Base-by-base conservation (phyloP, 2,329 filamentous ascomycete species). In the Monilinia aucupariae region DNA sequence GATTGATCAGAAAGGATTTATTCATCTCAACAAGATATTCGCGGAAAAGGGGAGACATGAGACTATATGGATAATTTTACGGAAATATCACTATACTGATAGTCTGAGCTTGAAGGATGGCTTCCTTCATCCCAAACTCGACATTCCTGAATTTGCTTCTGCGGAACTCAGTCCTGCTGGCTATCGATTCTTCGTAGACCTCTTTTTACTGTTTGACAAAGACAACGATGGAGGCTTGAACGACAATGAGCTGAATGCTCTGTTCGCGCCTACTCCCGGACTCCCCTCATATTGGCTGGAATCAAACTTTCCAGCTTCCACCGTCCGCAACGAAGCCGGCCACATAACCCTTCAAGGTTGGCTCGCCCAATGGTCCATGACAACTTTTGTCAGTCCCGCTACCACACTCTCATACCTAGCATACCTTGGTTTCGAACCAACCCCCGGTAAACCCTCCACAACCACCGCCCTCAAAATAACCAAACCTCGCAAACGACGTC, bases 311-410 rank as follows among this genome's bases (percentile, higher is more conserved):
- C 94, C 94, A 1, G 92, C 90, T 0, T 96, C 91, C 30, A 97
- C 94, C 0, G 93, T 97, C 22, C 88, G 91, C 49, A 97, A 97
- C 73, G 94, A 99, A 76, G 91, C 91, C 10, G 94, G 94, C 0
- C 86, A 97, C 74, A 92, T 99, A 66, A 99, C 94, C 1, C 80
- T 99, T 4, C 94, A 99, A 75, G 94, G 94, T 2, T 99, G 94
- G 94, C 84, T 99, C 45, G 94, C 94, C 4, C 94, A 99, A 72
- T 99, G 94, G 94, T 97, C 92, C 74, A 99, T 99, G 94, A 99
- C 94, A 0, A 99, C 94, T 0, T 99, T 97, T 71, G 86, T 96
- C 65, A 92, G 96, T 63, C 93, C 94, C 15, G 96, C 94, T 74
- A 97, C 91, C 0, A 97, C 94, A 0, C 82, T 99, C 4, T 92